Percentiles rank a stretch among this genome's conserved stretches.
These are phyloP conservation scores for Herpotrichia juniperi DNA, from an alignment of 2,329 filamentous ascomycete genomes.

Conservation along the genomic window DNA sequence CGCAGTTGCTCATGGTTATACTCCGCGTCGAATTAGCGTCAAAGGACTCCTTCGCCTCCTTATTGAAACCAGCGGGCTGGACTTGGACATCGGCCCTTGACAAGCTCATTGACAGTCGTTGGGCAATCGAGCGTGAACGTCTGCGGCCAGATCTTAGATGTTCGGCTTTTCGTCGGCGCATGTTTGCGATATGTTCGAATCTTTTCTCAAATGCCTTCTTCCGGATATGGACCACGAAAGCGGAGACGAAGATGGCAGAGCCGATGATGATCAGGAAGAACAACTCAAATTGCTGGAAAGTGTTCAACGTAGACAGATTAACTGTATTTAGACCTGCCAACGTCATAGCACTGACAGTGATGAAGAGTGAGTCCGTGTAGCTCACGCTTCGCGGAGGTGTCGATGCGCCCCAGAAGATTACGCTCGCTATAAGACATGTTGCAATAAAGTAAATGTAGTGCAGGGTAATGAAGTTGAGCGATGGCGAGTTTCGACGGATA, in stretches of 20 bases:
- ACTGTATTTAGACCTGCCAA: constrained; percentile 72
- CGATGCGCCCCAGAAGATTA: constrained; percentile 67
- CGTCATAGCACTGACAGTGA: constrained; percentile 71
- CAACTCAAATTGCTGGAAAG: constrained; percentile 70
- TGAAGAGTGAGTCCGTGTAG: constrained; percentile 71
- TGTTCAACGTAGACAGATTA: constrained; percentile 67
- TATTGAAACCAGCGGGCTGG: neutral
- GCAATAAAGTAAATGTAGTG: constrained; percentile 72
- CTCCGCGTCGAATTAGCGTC: neutral
- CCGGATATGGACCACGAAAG: constrained; percentile 66
- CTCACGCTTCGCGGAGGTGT: constrained; percentile 58
- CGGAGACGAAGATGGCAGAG: constrained; percentile 70
- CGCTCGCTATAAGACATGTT: constrained; percentile 60
- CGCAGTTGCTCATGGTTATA: neutral
- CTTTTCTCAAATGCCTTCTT: constrained; percentile 67
- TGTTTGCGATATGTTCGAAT: constrained; percentile 56
- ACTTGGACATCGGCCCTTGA: constrained; percentile 6
- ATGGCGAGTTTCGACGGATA: constrained; percentile 40
- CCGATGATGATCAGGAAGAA: constrained; percentile 71
- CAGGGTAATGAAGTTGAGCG: constrained; percentile 66
- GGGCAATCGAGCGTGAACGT: constrained; percentile 8
- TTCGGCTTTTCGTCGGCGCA: constrained; percentile 43
- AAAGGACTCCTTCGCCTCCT: neutral
- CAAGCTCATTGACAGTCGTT: constrained; percentile 15
- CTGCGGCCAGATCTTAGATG: constrained; percentile 2